Conservation (phyloP, 1,284 basidiomycete genomes). For the Boletus semigastroideus region DNA sequence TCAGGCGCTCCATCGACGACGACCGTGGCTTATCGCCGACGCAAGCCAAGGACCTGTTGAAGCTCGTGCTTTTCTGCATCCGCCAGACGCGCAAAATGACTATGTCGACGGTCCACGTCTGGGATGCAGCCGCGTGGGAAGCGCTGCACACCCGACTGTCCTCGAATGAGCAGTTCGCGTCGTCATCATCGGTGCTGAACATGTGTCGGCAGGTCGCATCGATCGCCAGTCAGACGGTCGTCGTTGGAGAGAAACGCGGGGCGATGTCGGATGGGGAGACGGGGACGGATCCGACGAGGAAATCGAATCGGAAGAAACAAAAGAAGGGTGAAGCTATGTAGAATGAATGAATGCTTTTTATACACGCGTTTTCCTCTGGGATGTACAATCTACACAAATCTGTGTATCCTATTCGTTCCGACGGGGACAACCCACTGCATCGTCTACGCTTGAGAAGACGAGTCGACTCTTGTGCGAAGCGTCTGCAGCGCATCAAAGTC, state of each 20-base stretch:
- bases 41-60: constrained; percentile 80
- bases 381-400: background rate
- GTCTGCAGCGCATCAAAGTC: constrained; percentile 19
- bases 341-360: constrained; percentile 2
- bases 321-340: constrained; percentile 38
- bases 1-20: constrained; percentile 53
- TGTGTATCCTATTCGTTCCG: no score
- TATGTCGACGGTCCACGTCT: constrained; percentile 33
- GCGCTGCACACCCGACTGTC: constrained; percentile 38
- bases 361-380: background rate
- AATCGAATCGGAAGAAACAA: constrained; percentile 54
- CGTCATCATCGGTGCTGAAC: constrained; percentile 43
- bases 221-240: constrained; percentile 14
- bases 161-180: constrained; percentile 43
- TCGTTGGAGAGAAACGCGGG: constrained; percentile 43
- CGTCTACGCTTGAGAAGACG: constrained; percentile 11
- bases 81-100: constrained; percentile 56
- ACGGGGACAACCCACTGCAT: background rate
- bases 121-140: constrained; percentile 47
- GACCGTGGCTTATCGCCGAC: constrained; percentile 54
- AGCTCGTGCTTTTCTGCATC: constrained; percentile 64
- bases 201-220: constrained; percentile 50
- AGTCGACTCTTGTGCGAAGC: constrained; percentile 18
- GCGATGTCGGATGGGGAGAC: constrained; percentile 31
- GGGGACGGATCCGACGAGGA: constrained; percentile 37